Evolutionary conservation across 2,329 filamentous ascomycete species (phyloP), one percentile per base, ranked within the genome.

Genomic region (Pezizomycotina sp.): DNA sequence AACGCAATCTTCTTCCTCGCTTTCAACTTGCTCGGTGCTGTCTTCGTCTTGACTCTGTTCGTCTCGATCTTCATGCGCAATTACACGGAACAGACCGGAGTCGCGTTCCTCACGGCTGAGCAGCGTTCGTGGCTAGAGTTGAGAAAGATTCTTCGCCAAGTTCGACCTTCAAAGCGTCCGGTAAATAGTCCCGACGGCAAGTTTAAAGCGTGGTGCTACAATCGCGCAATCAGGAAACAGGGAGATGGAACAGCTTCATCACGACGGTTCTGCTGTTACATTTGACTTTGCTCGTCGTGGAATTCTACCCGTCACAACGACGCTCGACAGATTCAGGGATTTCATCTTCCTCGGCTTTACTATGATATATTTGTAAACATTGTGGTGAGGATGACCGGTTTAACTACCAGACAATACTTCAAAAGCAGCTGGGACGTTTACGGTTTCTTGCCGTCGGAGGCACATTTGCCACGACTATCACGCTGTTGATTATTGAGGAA

Each of bases 51-150:
- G 48, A 98, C 89, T 1, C 63, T 98, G 53, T 98, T 98, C 57
- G 91, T 98, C 30, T 95, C 89, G 38, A 89, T 98, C 43, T 98
- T 98, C 57, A 98, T 98, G 89, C 81, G 89, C 43, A 98, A 93
- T 56, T 98, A 98, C 58, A 98, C 89, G 0, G 89, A 98, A 58
- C 84, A 95, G 58, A 98, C 89, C 0, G 89, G 89, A 1, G 89
- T 98, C 27, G 89, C 89, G 2, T 98, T 86, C 55, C 62, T 98
- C 50, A 98, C 89, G 1, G 77, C 84, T 1, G 89, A 98, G 51
- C 89, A 98, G 56, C 75, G 89, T 49, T 92, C 86, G 0, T 98
- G 89, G 89, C 69, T 98, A 9, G 89, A 98, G 56, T 60, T 98
- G 48, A 71, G 89, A 38, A 98, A 98, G 58, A 64, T 93, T 15